Percentiles rank a stretch among this genome's conserved stretches.
Conservation (phyloP, 1,284 basidiomycete species). For the Somion occarium region DNA sequence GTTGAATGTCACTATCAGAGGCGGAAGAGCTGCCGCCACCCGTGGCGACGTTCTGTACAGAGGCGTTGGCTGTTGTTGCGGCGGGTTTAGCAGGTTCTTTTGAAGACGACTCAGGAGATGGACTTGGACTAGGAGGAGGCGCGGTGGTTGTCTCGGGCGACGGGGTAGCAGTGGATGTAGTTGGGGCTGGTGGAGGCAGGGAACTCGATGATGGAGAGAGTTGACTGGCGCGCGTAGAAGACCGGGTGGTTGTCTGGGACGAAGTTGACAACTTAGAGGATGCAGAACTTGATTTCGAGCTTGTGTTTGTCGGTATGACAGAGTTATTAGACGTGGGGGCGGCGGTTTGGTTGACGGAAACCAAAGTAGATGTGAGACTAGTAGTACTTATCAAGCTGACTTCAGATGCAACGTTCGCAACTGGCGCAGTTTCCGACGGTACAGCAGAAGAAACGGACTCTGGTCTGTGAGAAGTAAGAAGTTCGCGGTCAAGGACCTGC, state of each 20-base stretch:
- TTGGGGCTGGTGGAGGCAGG: slow-evolving; percentile 4
- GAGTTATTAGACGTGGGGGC: slow-evolving; percentile 1
- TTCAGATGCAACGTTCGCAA: slow-evolving; percentile 9
- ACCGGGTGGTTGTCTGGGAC: neutral
- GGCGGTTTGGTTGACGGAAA: neutral
- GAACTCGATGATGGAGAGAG: slow-evolving; percentile 6
- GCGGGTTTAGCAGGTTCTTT: slow-evolving; percentile 10
- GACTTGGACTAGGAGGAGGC: slow-evolving; percentile 6
- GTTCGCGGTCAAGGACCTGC: neutral
- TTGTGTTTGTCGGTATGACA: slow-evolving; percentile 10
- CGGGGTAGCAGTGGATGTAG: slow-evolving; percentile 9
- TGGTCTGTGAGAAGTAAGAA: neutral
- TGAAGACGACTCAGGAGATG: slow-evolving; percentile 12
- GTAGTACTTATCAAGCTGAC: neutral
- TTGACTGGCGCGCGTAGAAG: neutral
- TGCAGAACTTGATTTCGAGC: neutral
- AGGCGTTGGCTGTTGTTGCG: slow-evolving; percentile 15
- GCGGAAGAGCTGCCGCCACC: slow-evolving; percentile 11
- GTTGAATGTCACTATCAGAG: slow-evolving; percentile 26
- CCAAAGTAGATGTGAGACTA: neutral
- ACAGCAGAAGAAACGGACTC: neutral
- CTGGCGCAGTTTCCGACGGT: slow-evolving; percentile 2
- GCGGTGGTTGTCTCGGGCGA: slow-evolving; percentile 3
- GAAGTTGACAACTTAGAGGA: neutral
- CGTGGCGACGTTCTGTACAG: slow-evolving; percentile 2